These are phyloP conservation scores for Fagopyrum esculentum DNA, from an alignment of 148 eudicot genomes.

Conservation along the genomic window DNA sequence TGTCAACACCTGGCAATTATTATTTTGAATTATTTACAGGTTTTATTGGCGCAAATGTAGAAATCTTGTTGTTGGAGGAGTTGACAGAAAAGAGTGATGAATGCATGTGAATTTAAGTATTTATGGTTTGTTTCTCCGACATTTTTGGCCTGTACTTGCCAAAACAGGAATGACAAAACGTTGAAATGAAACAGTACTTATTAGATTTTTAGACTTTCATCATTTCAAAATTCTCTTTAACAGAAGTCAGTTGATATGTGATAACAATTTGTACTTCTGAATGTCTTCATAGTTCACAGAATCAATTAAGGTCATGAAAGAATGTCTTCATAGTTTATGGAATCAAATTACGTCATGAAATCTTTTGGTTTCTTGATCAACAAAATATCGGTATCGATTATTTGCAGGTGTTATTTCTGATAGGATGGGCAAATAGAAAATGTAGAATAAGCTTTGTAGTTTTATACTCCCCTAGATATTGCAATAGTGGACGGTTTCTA, in stretches of 20 bases:
- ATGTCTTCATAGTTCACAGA: not conserved
- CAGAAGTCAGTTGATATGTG: not conserved
- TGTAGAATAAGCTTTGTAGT: not conserved
- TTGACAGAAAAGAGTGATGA: not conserved
- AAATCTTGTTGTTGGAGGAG: not conserved
- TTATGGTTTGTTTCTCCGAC: not conserved
- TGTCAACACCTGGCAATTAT: conserved; percentile 94
- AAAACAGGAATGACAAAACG: not conserved
- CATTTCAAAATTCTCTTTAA: not conserved
- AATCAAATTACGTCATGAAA: not conserved
- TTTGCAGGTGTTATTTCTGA: not conserved
- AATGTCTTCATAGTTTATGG: not conserved
- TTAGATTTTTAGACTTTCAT: not conserved
- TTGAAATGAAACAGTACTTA: not conserved
- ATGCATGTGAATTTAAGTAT: not conserved
- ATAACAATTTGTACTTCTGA: not conserved
- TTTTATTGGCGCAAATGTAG: not conserved
- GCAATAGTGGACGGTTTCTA: too few relatives aligned
- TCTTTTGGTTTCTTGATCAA: not conserved
- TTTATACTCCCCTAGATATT: not conserved
- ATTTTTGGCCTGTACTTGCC: not conserved
- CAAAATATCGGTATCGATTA: not conserved
- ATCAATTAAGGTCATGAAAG: not conserved
- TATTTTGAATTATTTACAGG: conserved; percentile 54
- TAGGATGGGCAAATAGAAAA: not conserved